Percentiles rank a stretch among this genome's conserved stretches.
Conservation (phyloP, 352 stramenopile genomes). For the Pythium monospermum region DNA sequence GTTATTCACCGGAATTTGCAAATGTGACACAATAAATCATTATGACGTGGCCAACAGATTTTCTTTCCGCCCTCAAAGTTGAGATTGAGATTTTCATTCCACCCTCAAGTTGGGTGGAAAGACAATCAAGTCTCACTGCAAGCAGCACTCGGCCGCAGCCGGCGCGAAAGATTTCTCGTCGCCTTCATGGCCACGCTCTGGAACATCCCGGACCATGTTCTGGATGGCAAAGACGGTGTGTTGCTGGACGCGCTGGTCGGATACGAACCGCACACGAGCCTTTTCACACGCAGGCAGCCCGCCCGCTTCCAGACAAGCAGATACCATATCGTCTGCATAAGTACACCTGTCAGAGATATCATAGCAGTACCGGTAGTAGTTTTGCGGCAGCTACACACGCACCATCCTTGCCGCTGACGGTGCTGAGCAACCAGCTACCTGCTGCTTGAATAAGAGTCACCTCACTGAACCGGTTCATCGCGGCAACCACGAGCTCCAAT, state of each 20-base stretch:
- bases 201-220: too few relatives aligned
- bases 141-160: conserved; percentile 3
- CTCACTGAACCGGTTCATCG: conserved; percentile 49
- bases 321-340: conserved; percentile 39
- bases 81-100: too few relatives aligned
- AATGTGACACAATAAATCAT: too few relatives aligned
- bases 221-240: conserved; percentile 43
- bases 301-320: conserved; percentile 41
- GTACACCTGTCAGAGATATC: not conserved
- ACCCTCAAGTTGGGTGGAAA: too few relatives aligned
- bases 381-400: too few relatives aligned
- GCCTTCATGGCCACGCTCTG: not conserved
- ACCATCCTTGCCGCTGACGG: conserved; percentile 47
- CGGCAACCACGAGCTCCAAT: conserved; percentile 35
- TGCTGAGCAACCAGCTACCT: conserved; percentile 47
- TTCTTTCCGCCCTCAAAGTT: too few relatives aligned
- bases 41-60: too few relatives aligned
- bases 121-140: too few relatives aligned
- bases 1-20: too few relatives aligned
- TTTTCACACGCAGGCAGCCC: conserved; percentile 46
- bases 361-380: not conserved
- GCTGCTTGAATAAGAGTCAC: conserved; percentile 42
- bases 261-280: conserved; percentile 37
- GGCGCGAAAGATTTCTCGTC: not conserved
- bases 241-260: conserved; percentile 47